A percentile compares a stretch with the other conserved stretches of the same genome.
These are phyloP conservation scores for Nymphaea thermarum DNA, from an alignment of 164 flowering plant species.

Conservation along the genomic window DNA sequence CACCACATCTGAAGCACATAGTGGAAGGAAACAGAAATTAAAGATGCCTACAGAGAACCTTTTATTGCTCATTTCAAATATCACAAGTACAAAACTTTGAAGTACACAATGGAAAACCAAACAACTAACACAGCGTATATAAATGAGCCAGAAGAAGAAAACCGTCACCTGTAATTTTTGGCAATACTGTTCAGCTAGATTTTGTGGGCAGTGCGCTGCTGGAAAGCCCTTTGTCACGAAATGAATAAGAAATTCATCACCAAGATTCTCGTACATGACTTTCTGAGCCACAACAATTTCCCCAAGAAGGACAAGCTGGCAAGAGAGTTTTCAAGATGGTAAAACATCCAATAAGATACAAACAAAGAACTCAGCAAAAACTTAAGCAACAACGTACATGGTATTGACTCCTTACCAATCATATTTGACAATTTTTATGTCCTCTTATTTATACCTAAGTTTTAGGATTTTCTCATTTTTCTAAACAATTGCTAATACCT, in stretches of 20 bases:
- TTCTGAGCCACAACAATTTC: constrained; percentile 89
- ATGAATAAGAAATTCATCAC: constrained; percentile 60
- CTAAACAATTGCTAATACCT: too few relatives aligned
- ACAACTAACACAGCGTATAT: not conserved
- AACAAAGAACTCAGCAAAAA: too few relatives aligned
- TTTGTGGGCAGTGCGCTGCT: constrained; percentile 65
- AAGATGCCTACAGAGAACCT: not conserved
- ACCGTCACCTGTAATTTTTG: constrained; percentile 76
- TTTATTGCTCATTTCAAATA: not conserved
- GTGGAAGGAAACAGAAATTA: not conserved
- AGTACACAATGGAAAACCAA: not conserved
- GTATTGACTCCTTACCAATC: too few relatives aligned
- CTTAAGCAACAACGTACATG: too few relatives aligned
- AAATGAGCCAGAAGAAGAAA: not conserved
- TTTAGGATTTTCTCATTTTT: too few relatives aligned
- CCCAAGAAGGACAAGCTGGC: constrained; percentile 75
- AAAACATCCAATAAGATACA: not conserved
- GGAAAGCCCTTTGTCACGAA: constrained; percentile 62
- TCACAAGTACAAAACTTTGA: not conserved
- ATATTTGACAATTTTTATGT: too few relatives aligned
- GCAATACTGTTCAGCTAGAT: constrained; percentile 67
- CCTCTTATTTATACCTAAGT: too few relatives aligned
- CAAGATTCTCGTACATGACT: constrained; percentile 94
- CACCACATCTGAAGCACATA: not conserved
- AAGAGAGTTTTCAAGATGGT: not conserved